Evolutionary conservation across 352 stramenopile species (phyloP).

Genomic region (Phytophthora hybrid): DNA sequence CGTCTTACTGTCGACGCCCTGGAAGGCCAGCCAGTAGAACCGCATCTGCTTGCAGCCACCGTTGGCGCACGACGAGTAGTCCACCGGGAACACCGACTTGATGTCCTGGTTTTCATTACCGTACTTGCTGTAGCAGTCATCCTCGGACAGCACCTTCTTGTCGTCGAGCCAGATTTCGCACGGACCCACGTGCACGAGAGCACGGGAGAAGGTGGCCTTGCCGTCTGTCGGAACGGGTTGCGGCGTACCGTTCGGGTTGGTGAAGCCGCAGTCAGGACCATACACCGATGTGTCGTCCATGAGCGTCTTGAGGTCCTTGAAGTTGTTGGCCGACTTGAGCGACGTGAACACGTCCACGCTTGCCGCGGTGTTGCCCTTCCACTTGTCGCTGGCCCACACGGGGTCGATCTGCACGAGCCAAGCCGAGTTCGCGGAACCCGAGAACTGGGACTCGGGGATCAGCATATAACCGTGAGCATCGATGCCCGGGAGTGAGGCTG

Average conservation of each 20-base stretch:
- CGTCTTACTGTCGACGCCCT: conserved; percentile 19
- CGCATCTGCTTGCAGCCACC: conserved; percentile 26
- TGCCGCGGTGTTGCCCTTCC: conserved; percentile 4
- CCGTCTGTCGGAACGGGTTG: conserved; percentile 6
- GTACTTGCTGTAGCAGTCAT: conserved; percentile 31
- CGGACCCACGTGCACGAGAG: conserved; percentile 17
- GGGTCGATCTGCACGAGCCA: conserved; percentile 29
- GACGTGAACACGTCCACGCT: background rate
- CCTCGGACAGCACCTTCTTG: conserved; percentile 23
- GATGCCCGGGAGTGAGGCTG: background rate
- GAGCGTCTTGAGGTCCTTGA: conserved; percentile 19
- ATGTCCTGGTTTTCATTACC: conserved; percentile 15
- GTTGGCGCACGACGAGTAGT: conserved; percentile 15
- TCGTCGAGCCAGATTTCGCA: conserved; percentile 22
- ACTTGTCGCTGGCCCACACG: conserved; percentile 12
- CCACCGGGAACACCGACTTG: conserved; percentile 34
- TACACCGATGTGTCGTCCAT: conserved; percentile 26
- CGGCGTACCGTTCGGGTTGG: conserved; percentile 14
- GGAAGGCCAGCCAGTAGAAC: conserved; percentile 40
- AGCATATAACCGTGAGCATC: conserved; percentile 26
- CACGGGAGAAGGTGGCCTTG: conserved; percentile 23
- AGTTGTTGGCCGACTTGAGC: conserved; percentile 11
- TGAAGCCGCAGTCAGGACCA: conserved; percentile 23
- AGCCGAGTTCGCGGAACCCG: conserved; percentile 5
- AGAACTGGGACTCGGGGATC: conserved; percentile 18